phyloP scores from a whole-genome alignment of 164 flowering plant species.

The Cinnamomum chago region DNA sequence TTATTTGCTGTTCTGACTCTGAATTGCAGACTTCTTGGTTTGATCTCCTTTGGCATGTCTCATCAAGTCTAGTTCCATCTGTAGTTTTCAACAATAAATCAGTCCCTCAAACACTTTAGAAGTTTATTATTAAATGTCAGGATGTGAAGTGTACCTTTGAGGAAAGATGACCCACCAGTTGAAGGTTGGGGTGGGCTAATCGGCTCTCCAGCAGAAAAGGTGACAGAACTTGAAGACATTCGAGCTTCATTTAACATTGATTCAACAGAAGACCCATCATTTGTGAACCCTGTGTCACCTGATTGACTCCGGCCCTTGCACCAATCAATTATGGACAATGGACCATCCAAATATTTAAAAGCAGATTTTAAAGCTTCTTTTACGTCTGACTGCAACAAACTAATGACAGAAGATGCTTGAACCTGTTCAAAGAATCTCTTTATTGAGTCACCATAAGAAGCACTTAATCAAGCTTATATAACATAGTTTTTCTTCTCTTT shows the following conservation, averaged over 20 bases:
- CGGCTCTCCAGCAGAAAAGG: constrained; percentile 57
- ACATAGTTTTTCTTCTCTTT: background rate
- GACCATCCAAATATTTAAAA: constrained; percentile 82
- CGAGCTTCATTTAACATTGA: constrained; percentile 61
- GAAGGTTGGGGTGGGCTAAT: constrained; percentile 65
- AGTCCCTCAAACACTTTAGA: constrained; percentile 2
- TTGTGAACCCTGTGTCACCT: constrained; percentile 43
- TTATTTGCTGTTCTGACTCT: constrained; percentile 59
- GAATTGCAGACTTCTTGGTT: constrained; percentile 45
- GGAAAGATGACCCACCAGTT: constrained; percentile 45
- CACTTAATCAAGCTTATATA: background rate
- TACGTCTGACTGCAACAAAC: constrained; percentile 83
- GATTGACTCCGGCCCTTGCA: constrained; percentile 78
- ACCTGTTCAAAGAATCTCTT: constrained; percentile 48
- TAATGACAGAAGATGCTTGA: constrained; percentile 66
- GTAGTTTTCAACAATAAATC: constrained; percentile 22
- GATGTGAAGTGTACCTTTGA: constrained; percentile 48
- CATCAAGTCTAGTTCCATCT: constrained; percentile 63
- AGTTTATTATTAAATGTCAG: background rate
- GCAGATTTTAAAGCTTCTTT: constrained; percentile 90
- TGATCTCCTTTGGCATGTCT: constrained; percentile 51
- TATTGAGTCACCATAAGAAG: background rate
- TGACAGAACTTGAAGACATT: constrained; percentile 51
- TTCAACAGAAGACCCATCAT: constrained; percentile 74
- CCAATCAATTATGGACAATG: constrained; percentile 82